Conservation (phyloP, 805 yeast genomes). For the Metschnikowia aberdeeniae region DNA sequence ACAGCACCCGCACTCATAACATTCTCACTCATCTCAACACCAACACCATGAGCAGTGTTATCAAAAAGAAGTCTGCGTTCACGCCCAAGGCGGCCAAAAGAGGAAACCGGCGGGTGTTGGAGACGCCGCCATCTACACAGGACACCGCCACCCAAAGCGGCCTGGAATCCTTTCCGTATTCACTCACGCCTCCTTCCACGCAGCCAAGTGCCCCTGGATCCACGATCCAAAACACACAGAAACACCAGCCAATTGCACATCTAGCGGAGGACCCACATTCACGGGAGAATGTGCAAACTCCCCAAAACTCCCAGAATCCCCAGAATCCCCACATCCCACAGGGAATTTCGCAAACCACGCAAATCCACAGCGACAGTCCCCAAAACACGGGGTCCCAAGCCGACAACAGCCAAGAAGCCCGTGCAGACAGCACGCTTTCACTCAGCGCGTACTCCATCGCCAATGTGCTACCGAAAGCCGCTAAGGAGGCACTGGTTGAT, state of each 20-base stretch:
- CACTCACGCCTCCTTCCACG: background rate
- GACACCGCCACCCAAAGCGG: background rate
- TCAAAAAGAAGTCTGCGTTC: slow-evolving; percentile 55
- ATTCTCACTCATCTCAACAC: background rate
- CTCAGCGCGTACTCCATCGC: slow-evolving; percentile 1
- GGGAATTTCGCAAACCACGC: background rate
- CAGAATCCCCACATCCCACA: slow-evolving; percentile 1
- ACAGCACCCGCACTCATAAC: background rate
- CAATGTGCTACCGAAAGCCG: background rate
- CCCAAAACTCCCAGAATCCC: too few species aligned
- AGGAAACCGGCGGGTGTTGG: slow-evolving; percentile 16
- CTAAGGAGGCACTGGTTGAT: slow-evolving; percentile 22
- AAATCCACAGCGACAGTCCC: background rate
- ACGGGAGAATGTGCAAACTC: too few species aligned
- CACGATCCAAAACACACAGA: background rate
- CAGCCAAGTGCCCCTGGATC: background rate
- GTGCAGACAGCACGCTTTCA: background rate
- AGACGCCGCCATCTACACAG: slow-evolving; percentile 19
- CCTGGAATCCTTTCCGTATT: slow-evolving; percentile 1
- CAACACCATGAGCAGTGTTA: slow-evolving; percentile 42
- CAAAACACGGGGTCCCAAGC: background rate
- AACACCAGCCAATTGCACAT: too few species aligned
- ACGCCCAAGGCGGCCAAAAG: slow-evolving; percentile 49
- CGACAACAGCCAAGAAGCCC: background rate
- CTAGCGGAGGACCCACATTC: too few species aligned